Evolutionary conservation across 148 eudicot species (phyloP), one percentile per base, ranked within the genome.

Genomic region (Vaccinium myrtillus): DNA sequence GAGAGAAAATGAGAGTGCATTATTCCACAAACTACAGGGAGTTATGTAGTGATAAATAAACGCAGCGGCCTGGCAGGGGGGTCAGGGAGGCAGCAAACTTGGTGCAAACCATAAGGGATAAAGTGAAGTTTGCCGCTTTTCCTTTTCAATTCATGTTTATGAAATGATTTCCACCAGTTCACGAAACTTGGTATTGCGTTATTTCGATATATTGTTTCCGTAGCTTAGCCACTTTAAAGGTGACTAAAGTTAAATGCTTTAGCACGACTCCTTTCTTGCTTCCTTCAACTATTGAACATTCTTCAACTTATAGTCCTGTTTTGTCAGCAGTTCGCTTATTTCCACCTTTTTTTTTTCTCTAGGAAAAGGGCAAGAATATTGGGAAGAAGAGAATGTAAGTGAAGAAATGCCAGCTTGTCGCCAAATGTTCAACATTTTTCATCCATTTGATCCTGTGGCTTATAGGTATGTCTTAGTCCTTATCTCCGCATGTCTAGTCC

Each of bases 381-480:
- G 99, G 99, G 89, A 84, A 65, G 98, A 95, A 81, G 95, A 93
- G 82, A 93, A 95, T 86, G 89, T 97, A 83, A 90, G 19, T 83
- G 99, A 95, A 85, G 99, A 97, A 88, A 93, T 97, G 93, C 99
- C 99, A 87, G 94, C 93, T 82, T 97, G 99, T 86, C 88, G 87
- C 74, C 93, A 90, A 86, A 95, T 97, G 98, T 91, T 97, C 87
- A 97, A 97, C 87, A 94, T 97, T 83, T 97, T 97, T 87, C 99
- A 97, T 90, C 99, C 99, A 83, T 97, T 92, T 90, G 99, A 97
- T 89, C 99, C 99, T 67, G 99, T 97, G 71, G 99, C 99, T 79
- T 97, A 97, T 91, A 91, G 99, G 99, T 94, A 84, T 85, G 63
- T 82, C 77, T 81, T 43, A 67, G 76, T 39, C 32, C 78, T 30